Evolutionary conservation across 2,329 filamentous ascomycete genomes (phyloP).

Genomic region (Fusarium bactridioides): DNA sequence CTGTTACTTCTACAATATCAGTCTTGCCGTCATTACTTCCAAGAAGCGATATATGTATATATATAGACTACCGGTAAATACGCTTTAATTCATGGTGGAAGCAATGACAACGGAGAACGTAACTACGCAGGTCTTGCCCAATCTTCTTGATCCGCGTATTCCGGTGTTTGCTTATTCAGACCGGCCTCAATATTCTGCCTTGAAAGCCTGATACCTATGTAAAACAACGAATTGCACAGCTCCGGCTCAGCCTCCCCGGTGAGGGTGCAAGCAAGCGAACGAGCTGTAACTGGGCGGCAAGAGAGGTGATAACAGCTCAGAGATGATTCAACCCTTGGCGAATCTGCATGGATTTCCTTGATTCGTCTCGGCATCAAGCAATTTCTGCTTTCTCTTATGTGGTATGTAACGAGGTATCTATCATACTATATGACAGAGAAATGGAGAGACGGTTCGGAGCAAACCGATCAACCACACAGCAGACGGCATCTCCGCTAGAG

Average conservation of each 20-base stretch:
- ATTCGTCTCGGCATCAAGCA: neutral
- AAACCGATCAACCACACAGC: neutral
- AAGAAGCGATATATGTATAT: neutral
- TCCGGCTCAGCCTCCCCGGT: conserved; percentile 31
- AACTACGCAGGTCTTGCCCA: neutral
- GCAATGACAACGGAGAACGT: neutral
- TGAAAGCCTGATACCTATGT: conserved; percentile 7
- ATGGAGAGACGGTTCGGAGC: conserved; percentile 5
- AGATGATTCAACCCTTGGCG: neutral
- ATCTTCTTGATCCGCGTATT: conserved; percentile 19
- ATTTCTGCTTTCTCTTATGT: neutral
- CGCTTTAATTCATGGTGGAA: neutral
- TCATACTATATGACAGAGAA: neutral
- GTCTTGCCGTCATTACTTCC: neutral
- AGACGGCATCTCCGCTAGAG: conserved; percentile 14
- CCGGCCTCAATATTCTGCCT: conserved; percentile 20
- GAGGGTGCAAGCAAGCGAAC: conserved; percentile 29
- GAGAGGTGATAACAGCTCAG: conserved; percentile 11
- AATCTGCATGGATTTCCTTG: neutral
- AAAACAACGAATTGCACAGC: conserved; percentile 30
- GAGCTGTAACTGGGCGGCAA: conserved; percentile 28
- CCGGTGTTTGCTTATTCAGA: conserved; percentile 23
- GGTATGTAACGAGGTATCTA: neutral
- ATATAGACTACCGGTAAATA: neutral
- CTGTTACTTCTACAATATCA: neutral